Evolutionary conservation across 805 yeast genomes (phyloP), one percentile per base, ranked within the genome.

Genomic region (Ogataea parapolymorpha): DNA sequence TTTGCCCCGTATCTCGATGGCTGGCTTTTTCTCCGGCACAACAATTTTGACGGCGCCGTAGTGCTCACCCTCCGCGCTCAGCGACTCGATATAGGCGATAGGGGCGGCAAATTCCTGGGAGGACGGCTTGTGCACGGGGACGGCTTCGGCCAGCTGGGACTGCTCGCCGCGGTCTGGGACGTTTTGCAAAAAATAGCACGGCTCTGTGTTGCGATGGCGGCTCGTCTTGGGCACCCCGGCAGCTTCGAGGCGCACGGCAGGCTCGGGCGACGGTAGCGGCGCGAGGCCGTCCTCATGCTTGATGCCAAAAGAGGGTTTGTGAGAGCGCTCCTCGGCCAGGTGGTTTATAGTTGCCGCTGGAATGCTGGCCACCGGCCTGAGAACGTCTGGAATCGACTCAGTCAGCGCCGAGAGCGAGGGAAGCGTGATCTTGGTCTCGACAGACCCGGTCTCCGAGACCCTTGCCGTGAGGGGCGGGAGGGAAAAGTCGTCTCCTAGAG

Each of bases 1-100:
- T 11, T 9, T 26, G 18, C 32, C 30, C 1, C 24, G 9, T 12
- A 31, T 23, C 6, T 30, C 15, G n/a, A 32, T n/a, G 2, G 10
- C 13, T 14, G 15, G 27, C 10, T 15, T 26, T 33, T 33, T 32
- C 10, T 12, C 17, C 13, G 91, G 90, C 4, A 95, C 82, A 6
- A 75, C 67, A 2, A 90, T 58, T 55, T 89, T 90, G 32, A 88
- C 62, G 54, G 93, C 89, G 0, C 96, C 96, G 58, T 72, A 78
- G 22, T 64, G 58, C 24, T 58, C 62, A 2, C 93, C 95, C 8
- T 71, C 52, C 0, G 71, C 67, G 10, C 63, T 59, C 1, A 78
- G 60, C 11, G 75, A 67, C 16, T 84, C 82, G 13, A 86, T 65
- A 49, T 80, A 83, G n/a, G 59, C 60, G 15, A 82, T 74, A 1